These are phyloP conservation scores for Globisporangium spinosum DNA, from an alignment of 352 stramenopile species.

Conservation along the genomic window DNA sequence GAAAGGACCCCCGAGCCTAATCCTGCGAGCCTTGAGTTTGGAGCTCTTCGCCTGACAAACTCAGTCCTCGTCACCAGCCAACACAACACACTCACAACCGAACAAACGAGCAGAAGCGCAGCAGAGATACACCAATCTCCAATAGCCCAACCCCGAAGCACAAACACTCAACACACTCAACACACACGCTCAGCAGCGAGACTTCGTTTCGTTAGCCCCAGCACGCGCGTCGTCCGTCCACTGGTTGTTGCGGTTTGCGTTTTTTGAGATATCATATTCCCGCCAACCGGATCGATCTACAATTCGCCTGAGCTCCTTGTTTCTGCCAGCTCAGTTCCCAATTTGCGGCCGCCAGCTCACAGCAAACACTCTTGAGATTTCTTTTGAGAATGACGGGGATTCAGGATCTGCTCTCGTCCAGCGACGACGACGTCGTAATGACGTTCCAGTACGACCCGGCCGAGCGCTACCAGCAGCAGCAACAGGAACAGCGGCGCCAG, in stretches of 20 bases:
- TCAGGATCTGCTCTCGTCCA: constrained; percentile 16
- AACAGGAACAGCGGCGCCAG: neutral
- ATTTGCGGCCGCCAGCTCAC: neutral
- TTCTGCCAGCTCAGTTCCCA: neutral
- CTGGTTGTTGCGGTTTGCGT: neutral
- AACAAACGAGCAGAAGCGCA: neutral
- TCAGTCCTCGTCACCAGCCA: neutral
- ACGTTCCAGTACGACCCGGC: constrained; percentile 17
- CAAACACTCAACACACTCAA: neutral
- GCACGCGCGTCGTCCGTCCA: neutral
- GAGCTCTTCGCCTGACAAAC: neutral
- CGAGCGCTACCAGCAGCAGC: constrained; percentile 12
- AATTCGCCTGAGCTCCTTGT: neutral
- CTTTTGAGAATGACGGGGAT: constrained; percentile 8
- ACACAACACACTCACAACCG: neutral
- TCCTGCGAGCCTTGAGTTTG: neutral
- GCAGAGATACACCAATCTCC: constrained; percentile 1
- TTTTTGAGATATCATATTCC: constrained; percentile 17
- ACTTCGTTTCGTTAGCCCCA: neutral
- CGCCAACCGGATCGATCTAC: neutral
- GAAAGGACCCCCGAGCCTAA: neutral
- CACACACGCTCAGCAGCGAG: neutral
- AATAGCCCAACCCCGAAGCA: neutral
- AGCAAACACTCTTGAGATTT: neutral
- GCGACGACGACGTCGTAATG: constrained; percentile 9